Percentiles rank a stretch among this genome's conserved stretches.
These are phyloP conservation scores for Zygosaccharomyces pseudorouxii DNA, from an alignment of 805 yeast genomes.

Conservation along the genomic window DNA sequence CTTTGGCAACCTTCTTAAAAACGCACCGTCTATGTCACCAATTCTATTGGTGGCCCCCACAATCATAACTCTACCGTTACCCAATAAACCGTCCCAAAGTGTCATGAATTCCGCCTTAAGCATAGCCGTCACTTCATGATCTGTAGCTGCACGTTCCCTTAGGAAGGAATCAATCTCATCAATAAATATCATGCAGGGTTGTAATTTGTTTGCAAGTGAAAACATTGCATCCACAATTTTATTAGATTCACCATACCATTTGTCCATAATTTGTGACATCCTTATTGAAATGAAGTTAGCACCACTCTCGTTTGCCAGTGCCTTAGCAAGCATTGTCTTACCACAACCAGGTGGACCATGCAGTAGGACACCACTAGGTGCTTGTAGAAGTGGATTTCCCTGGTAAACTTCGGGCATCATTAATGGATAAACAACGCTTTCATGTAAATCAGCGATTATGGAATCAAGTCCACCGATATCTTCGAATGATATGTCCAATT, in stretches of 20 bases:
- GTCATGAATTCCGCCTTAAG: conserved; percentile 97
- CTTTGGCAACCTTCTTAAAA: conserved; percentile 89
- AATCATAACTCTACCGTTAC: conserved; percentile 76
- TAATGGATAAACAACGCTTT: conserved; percentile 83
- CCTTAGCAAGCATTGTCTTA: conserved; percentile 95
- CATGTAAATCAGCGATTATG: conserved; percentile 79
- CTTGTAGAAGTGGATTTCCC: conserved; percentile 70
- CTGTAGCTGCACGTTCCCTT: conserved; percentile 75
- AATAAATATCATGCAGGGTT: conserved; percentile 91
- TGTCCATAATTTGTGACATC: conserved; percentile 93
- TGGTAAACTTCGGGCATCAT: conserved; percentile 70
- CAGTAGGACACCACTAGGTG: conserved; percentile 90
- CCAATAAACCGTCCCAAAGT: conserved; percentile 86
- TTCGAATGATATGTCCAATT: conserved; percentile 65
- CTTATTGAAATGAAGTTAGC: conserved; percentile 88
- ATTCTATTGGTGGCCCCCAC: conserved; percentile 95
- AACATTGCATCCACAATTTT: conserved; percentile 91
- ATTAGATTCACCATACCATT: conserved; percentile 96
- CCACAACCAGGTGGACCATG: conserved; percentile 99
- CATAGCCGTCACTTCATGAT: conserved; percentile 94
- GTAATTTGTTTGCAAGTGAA: conserved; percentile 79
- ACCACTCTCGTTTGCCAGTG: conserved; percentile 84
- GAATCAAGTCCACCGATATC: conserved; percentile 88
- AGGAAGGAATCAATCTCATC: conserved; percentile 95
- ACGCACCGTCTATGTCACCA: conserved; percentile 86